phyloP scores from a whole-genome alignment of 352 stramenopile species.

The Blastocystis sp. region DNA sequence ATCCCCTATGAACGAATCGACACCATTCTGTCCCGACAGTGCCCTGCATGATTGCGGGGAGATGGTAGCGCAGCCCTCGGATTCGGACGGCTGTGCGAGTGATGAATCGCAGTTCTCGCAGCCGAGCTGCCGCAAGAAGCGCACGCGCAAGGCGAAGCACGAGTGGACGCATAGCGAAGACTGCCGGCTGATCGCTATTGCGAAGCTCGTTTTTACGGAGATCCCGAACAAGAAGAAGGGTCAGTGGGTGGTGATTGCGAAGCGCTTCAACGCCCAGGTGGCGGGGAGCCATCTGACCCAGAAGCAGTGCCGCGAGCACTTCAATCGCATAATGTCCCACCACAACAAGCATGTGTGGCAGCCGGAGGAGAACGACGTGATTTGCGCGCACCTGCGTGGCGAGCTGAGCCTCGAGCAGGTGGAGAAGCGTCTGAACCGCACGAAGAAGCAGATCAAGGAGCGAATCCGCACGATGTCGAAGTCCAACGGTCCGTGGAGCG shows the following conservation, averaged over 20 bases:
- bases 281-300: background rate
- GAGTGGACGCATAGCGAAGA: background rate
- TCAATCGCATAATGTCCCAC: background rate
- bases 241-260: background rate
- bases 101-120: background rate
- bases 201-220: background rate
- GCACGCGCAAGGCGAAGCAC: background rate
- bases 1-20: background rate
- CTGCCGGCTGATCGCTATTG: background rate
- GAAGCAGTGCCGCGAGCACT: conserved; percentile 35
- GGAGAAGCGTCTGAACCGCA: background rate
- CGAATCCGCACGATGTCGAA: background rate
- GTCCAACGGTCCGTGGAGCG: background rate
- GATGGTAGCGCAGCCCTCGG: background rate
- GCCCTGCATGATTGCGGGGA: no score
- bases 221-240: background rate
- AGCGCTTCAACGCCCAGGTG: background rate
- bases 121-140: background rate
- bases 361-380: background rate
- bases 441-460: conserved; percentile 41
- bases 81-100: background rate
- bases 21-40: no score
- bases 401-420: background rate
- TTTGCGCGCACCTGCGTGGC: background rate
- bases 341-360: conserved; percentile 14